Evolutionary conservation across 306 rosid species (phyloP).

Genomic region (Oxytropis ochrocephala): DNA sequence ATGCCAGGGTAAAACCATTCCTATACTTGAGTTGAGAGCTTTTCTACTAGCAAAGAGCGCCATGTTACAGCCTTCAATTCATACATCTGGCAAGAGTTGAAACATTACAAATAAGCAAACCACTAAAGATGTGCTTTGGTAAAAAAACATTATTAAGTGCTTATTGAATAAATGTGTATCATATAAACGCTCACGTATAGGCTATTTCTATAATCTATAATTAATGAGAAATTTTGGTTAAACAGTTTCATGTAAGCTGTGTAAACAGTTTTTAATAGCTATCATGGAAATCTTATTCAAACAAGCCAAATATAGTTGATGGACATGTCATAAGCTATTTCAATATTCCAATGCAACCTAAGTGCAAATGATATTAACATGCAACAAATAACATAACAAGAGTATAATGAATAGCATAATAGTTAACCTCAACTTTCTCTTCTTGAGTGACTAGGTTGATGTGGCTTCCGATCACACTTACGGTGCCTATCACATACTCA

Average conservation of each 20-base stretch:
- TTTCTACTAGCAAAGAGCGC: slow-evolving; percentile 77
- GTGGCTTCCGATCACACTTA: background rate
- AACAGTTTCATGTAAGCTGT: too few relatives aligned
- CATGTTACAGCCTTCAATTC: slow-evolving; percentile 86
- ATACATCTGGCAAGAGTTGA: slow-evolving; percentile 62
- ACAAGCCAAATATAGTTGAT: background rate
- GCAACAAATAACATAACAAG: background rate
- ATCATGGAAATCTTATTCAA: background rate
- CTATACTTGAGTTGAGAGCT: slow-evolving; percentile 87
- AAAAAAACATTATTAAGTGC: too few relatives aligned
- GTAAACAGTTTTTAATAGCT: background rate
- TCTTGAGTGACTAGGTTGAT: background rate
- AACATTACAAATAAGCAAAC: slow-evolving; percentile 19
- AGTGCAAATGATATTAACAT: background rate
- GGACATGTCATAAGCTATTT: too few relatives aligned
- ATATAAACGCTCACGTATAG: too few relatives aligned
- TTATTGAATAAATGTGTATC: too few relatives aligned
- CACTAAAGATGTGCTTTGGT: background rate
- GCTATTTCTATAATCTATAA: too few relatives aligned
- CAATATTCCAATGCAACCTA: too few relatives aligned
- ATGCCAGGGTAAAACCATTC: slow-evolving; percentile 95
- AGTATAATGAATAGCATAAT: background rate
- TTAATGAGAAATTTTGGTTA: too few relatives aligned
- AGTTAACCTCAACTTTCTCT: background rate
- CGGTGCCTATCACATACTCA: too few relatives aligned